Evolutionary conservation across 257 asterid species (phyloP), one percentile per base, ranked within the genome.

Genomic region (Solanum appendiculatum): DNA sequence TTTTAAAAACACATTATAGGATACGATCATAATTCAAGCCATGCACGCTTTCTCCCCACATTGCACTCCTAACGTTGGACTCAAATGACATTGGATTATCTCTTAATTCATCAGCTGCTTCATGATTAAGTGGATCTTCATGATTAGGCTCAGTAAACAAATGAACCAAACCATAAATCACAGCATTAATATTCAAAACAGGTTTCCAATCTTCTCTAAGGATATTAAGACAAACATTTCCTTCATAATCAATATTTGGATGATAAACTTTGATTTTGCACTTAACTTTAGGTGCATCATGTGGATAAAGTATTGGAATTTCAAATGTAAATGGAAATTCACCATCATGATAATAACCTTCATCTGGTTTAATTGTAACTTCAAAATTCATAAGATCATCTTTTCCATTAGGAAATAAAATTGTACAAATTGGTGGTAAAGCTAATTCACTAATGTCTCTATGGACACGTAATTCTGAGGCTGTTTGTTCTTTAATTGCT

Each of bases 141-240:
- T 94, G 95, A 90, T 96, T 96, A 1, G 82, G 99, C 90, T 95
- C 99, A 92, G 99, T 95, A 91, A 95, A 96, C 46, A 96, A 96
- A 91, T 96, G 99, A 77, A 91, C 91, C 33, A 96, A 89, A 44
- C 99, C 99, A 85, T 95, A 96, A 34, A 96, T 93, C n/a, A 96
- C 91, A 20, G 98, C 94, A 90, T 94, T 96, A 87, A 96, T 95
- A 95, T 91, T 96, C 69, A 96, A 93, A 86, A 96, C 98, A 13
- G 99, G 99, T 85, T 96, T 96, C 99, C 99, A 96, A 89, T 96
- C 99, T 90, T 96, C 99, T 14, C 99, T 94, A 77, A 96, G 99
- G 90, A 96, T 96, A 95, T 96, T 96, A 66, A 96, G 93, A 92
- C 99, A 96, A 66, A 96, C 98, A 89, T 95, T 96, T 88, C 99